Conservation (phyloP, 2,329 filamentous ascomycete species). For the Phialophora tarda region DNA sequence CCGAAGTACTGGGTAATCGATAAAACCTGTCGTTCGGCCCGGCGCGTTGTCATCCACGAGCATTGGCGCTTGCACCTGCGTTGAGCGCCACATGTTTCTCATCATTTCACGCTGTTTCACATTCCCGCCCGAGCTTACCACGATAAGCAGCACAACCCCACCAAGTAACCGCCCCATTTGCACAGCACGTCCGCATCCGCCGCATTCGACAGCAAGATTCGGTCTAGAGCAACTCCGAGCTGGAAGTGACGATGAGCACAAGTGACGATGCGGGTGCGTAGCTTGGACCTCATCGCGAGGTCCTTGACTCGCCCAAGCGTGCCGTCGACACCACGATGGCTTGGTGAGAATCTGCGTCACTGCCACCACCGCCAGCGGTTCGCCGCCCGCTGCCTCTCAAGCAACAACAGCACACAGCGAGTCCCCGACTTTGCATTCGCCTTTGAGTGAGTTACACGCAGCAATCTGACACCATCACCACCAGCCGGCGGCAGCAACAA, state of each 20-base stretch:
- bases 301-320: constrained; percentile 14
- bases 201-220: neutral
- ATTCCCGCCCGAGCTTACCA: neutral
- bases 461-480: neutral
- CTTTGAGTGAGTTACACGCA: constrained; percentile 35
- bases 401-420: constrained; percentile 4
- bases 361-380: too few species aligned
- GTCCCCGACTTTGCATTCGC: constrained; percentile 39
- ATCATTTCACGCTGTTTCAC: neutral
- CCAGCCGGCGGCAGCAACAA: neutral
- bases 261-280: constrained; percentile 29
- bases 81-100: neutral
- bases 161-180: neutral
- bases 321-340: neutral
- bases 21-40: too few species aligned
- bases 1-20: too few species aligned
- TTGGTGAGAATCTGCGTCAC: too few species aligned
- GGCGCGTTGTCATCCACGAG: neutral
- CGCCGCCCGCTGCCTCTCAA: constrained; percentile 19
- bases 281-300: constrained; percentile 25
- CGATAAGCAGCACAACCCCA: neutral
- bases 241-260: constrained; percentile 4
- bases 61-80: neutral
- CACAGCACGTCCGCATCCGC: neutral
- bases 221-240: neutral